Conservation (phyloP, 441 rosid genomes). For the Pelargonium cotyledonis region DNA sequence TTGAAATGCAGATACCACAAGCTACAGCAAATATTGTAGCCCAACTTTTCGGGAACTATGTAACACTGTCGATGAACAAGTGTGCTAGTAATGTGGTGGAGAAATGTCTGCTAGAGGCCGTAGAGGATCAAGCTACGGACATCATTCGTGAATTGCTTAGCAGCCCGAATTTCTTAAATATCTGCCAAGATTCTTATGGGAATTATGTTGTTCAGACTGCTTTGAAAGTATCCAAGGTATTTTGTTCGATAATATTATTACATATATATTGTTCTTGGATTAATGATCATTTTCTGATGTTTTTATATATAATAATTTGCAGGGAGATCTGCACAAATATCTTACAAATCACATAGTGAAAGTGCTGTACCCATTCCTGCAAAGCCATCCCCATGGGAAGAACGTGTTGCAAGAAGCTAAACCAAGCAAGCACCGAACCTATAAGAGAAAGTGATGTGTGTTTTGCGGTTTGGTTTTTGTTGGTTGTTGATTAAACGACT, state of each 20-base stretch:
- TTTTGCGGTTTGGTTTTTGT: neutral
- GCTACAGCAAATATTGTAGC: neutral
- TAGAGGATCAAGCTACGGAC: neutral
- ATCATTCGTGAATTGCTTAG: neutral
- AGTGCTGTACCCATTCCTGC: neutral
- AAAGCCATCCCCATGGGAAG: constrained; percentile 1
- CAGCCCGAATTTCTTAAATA: neutral
- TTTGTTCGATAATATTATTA: neutral
- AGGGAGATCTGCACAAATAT: neutral
- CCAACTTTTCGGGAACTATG: neutral
- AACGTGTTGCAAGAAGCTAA: neutral
- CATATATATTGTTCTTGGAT: no score
- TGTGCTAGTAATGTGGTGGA: neutral
- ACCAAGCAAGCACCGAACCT: neutral
- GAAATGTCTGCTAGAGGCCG: neutral
- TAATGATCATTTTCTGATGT: neutral
- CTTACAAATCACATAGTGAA: neutral
- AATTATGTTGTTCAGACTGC: neutral
- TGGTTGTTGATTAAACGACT: neutral
- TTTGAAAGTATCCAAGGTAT: neutral
- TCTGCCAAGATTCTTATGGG: constrained; percentile 1
- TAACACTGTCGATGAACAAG: neutral
- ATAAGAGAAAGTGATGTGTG: neutral
- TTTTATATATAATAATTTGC: no score
- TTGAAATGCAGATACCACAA: neutral